Base-by-base conservation (phyloP, 2,329 filamentous ascomycete species). In the Neonectria faginata region DNA sequence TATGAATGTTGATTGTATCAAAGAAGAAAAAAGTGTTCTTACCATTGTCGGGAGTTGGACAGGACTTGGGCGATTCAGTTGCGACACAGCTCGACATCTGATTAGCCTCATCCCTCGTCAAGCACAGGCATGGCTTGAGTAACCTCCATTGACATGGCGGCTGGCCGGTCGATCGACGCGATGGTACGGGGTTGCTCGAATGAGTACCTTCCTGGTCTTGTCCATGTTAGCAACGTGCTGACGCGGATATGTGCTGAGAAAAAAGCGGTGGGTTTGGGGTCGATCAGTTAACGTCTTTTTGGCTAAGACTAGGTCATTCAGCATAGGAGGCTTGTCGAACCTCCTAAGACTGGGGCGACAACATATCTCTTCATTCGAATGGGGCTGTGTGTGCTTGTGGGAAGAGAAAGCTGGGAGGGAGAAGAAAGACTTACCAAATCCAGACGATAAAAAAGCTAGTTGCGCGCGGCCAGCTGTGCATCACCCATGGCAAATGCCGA, bases 301-400 rank as follows among this genome's bases (percentile, higher is more conserved):
- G 84, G 85, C 82, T 79, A 80, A 83, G 84, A 86, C 84, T 70
- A 72, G 81, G 84, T 84, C 81, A 79, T 75, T 83, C 81, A 82
- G 78, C 81, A 83, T 72, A 69, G 67, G 77, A 82, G 78, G 80
- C 78, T 81, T 81, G 79, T 82, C 79, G 78, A 53, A 80, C 80
- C 81, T 82, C 77, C 75, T 83, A 77, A 82, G 81, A 76, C 81
- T 83, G 81, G 81, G 81, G 81, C 81, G 81, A 83, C 81, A 83
- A 81, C 81, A 74, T 77, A 77, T 77, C 72, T 83, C 81, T 80
- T 83, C 80, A 82, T 77, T 72, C 66, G 75, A 75, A 62, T 29
- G 10, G 33, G 54, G 25, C 10, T 9, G 59, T 25, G 52, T 18
- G 59, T 36, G 44, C 51, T 36, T 11, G 50, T 45, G 25, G 36